Conservation (phyloP, 768 basidiomycete genomes). For the Boletus sensibilis region DNA sequence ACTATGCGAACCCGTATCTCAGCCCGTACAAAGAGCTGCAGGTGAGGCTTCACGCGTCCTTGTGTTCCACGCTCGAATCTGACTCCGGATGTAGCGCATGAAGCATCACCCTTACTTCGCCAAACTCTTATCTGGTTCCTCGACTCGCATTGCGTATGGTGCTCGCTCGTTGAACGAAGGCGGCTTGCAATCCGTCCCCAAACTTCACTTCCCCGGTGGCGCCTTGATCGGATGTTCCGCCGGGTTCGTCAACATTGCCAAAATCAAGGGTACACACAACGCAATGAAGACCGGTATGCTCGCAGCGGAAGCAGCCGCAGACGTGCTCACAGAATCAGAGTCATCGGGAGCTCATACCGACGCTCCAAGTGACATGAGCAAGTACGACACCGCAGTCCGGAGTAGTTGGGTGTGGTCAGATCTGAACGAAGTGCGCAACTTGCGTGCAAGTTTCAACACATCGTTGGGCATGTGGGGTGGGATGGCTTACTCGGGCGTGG, state of each 20-base stretch:
- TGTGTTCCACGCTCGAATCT: neutral
- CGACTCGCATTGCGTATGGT: constrained; percentile 84
- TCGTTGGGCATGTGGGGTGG: constrained; percentile 83
- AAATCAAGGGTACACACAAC: constrained; percentile 98
- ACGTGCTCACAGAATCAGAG: constrained; percentile 44
- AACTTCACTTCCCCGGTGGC: constrained; percentile 87
- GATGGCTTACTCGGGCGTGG: constrained; percentile 84
- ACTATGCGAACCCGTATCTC: constrained; percentile 92
- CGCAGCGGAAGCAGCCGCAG: constrained; percentile 85
- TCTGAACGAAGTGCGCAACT: constrained; percentile 85
- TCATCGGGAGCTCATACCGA: neutral
- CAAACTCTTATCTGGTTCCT: constrained; percentile 68
- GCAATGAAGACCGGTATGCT: constrained; percentile 99
- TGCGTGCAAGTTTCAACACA: constrained; percentile 86
- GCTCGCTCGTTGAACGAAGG: constrained; percentile 91
- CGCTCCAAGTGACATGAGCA: constrained; percentile 57
- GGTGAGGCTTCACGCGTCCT: constrained; percentile 41
- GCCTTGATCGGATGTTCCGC: constrained; percentile 94
- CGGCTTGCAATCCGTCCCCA: constrained; percentile 87
- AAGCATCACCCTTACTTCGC: constrained; percentile 96
- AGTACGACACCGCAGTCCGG: constrained; percentile 68
- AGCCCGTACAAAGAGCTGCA: constrained; percentile 93
- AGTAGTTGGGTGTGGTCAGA: constrained; percentile 85
- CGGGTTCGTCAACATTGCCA: constrained; percentile 93
- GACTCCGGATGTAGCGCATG: constrained; percentile 55